Base-by-base conservation (phyloP, 2,329 filamentous ascomycete species). In the Sarocladiaceae sp. region DNA sequence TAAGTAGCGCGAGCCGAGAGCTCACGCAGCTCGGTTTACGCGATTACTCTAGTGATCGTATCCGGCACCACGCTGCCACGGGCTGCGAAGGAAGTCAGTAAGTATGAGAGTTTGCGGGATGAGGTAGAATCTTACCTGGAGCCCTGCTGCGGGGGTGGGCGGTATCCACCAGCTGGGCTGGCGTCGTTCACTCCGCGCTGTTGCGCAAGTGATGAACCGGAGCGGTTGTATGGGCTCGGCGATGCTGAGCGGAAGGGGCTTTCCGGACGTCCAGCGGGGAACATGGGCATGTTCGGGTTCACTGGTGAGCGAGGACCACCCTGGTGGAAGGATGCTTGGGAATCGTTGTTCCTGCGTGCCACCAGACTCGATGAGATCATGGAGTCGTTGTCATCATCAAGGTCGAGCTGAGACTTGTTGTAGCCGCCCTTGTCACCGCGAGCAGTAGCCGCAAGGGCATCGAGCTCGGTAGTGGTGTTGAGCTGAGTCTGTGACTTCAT, bases 401-500 rank as follows among this genome's bases (percentile, higher is more conserved):
- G 60, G 54, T 73, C 65, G 29, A 67, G 58, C 29, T 62, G 60
- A 8, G 58, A 58, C 59, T 68, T 71, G 47, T 37, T 37, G 64
- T 71, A 71, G 47, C 69, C 70, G 44, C 78, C 78, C 51, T 89
- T 88, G 65, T 96, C 91, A 53, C 91, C 91, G 64, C 92, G 86
- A 29, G 92, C 92, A 4, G 91, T 96, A 15, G 88, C 89, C 58
- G 89, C 92, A 53, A 97, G 75, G 8, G 92, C 92, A 67, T 97
- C 91, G 49, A 97, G 79, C 71, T 97, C 92, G 7, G 91, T 96
- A 4, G 87, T 90, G 15, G 77, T 73, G 42, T 71, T 82, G 51
- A 96, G 76, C 63, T 93, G 86, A 4, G 88, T 88, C 68, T 94
- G 88, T 13, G 91, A 96, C 76, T 97, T 97, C 84, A 97, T 96